These are phyloP conservation scores for Ascocoryne sarcoides DNA, from an alignment of 2,329 filamentous ascomycete species.

Conservation along the genomic window DNA sequence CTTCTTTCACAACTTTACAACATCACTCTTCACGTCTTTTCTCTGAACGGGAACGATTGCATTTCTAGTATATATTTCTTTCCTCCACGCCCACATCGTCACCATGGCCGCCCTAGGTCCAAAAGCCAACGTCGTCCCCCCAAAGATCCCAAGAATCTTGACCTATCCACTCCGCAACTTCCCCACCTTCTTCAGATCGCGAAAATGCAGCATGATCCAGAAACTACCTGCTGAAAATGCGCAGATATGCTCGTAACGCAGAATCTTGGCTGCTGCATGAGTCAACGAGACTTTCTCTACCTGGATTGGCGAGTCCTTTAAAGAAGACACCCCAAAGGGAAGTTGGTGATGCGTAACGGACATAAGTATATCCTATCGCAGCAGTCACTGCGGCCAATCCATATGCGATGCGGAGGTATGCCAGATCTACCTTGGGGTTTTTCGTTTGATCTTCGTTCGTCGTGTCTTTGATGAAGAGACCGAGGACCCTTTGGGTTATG, in stretches of 20 bases:
- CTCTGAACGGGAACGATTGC: too few relatives aligned
- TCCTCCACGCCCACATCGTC: conserved; percentile 29
- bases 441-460: conserved; percentile 12
- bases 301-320: conserved; percentile 20
- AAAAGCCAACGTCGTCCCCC: conserved; percentile 12
- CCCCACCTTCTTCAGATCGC: conserved; percentile 28
- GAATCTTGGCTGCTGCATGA: conserved; percentile 8
- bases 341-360: conserved; percentile 13
- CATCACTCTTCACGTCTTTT: too few relatives aligned
- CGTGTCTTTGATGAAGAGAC: conserved; percentile 14
- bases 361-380: conserved; percentile 12
- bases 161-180: conserved; percentile 23
- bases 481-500: conserved; percentile 14
- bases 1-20: too few relatives aligned
- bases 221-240: conserved; percentile 19
- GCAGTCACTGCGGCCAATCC: conserved; percentile 9
- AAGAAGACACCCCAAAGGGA: conserved; percentile 19
- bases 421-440: conserved; percentile 21
- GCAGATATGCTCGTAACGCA: conserved; percentile 21
- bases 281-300: conserved; percentile 4
- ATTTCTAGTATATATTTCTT: too few relatives aligned
- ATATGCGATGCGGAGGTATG: conserved; percentile 20
- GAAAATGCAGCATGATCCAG: conserved; percentile 28
- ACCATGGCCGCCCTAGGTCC: conserved; percentile 28
- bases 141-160: conserved; percentile 16